Conservation (phyloP, 352 stramenopile species). For the Phytophthora sojae region DNA sequence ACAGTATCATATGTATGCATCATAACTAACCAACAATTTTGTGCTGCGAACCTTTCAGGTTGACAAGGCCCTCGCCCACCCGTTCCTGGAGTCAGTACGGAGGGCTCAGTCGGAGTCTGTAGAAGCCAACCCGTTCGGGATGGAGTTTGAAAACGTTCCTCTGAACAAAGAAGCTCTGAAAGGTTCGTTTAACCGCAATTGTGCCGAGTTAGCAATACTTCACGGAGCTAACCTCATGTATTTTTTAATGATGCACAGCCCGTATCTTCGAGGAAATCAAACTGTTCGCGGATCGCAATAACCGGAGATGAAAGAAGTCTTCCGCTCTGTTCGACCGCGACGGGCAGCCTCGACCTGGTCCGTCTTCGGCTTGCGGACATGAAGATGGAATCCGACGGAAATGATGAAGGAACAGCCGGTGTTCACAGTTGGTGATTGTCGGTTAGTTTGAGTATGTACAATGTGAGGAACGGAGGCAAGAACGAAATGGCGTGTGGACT, state of each 20-base stretch:
- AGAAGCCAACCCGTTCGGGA: slow-evolving; percentile 82
- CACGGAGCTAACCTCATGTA: slow-evolving; percentile 5
- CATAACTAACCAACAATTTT: neutral
- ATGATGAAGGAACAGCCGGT: slow-evolving; percentile 24
- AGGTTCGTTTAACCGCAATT: slow-evolving; percentile 45
- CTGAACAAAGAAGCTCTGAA: slow-evolving; percentile 89
- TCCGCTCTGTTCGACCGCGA: slow-evolving; percentile 31
- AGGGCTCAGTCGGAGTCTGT: slow-evolving; percentile 75
- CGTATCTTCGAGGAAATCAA: slow-evolving; percentile 92
- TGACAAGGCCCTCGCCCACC: slow-evolving; percentile 83
- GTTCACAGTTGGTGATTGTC: slow-evolving; percentile 29
- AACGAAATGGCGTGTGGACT: slow-evolving; percentile 45
- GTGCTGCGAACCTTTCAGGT: slow-evolving; percentile 48
- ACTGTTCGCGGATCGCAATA: slow-evolving; percentile 78
- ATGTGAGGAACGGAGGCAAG: slow-evolving; percentile 48
- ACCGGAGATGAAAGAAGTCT: slow-evolving; percentile 67
- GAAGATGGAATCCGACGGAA: slow-evolving; percentile 24
- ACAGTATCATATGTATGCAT: neutral
- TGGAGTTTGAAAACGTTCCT: slow-evolving; percentile 91
- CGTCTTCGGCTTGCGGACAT: slow-evolving; percentile 17
- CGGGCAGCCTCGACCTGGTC: slow-evolving; percentile 19
- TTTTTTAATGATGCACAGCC: slow-evolving; percentile 39
- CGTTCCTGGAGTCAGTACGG: slow-evolving; percentile 85
- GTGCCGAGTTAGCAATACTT: neutral
- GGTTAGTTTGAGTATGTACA: slow-evolving; percentile 51